Evolutionary conservation across 306 rosid species (phyloP).

Genomic region (Herpetospermum pedunculosum): DNA sequence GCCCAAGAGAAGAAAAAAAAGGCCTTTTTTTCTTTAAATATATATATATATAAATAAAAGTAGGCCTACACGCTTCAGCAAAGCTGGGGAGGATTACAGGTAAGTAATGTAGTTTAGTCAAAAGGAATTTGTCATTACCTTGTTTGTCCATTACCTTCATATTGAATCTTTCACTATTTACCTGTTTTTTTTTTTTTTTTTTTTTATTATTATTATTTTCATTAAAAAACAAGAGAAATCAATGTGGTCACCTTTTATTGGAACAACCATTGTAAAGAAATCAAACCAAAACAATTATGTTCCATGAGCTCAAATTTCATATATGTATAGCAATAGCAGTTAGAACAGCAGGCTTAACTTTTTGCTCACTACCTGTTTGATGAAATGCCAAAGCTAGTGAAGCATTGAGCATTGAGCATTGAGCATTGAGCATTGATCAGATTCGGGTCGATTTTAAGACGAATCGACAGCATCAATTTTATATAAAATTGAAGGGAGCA

Average conservation of each 20-base stretch:
- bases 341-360: not conserved
- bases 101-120: constrained; percentile 7
- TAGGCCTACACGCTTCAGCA: not conserved
- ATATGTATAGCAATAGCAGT: not conserved
- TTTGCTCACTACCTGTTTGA: not conserved
- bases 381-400: not conserved
- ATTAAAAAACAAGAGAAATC: not conserved
- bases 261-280: not conserved
- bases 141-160: constrained; percentile 2
- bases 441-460: not conserved
- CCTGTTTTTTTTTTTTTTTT: not conserved
- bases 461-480: not conserved
- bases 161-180: not conserved
- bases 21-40: not conserved
- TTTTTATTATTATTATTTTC: no score
- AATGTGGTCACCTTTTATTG: not conserved
- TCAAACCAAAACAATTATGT: constrained; percentile 1
- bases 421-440: not conserved
- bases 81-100: not conserved
- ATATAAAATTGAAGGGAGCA: not conserved
- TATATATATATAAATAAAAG: not conserved
- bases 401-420: no score
- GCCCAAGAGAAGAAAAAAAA: not conserved
- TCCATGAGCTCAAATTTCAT: not conserved
- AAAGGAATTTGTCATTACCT: constrained; percentile 1